These are phyloP conservation scores for Pseudogymnoascus pannorum DNA, from an alignment of 2,329 filamentous ascomycete species.

Conservation along the genomic window DNA sequence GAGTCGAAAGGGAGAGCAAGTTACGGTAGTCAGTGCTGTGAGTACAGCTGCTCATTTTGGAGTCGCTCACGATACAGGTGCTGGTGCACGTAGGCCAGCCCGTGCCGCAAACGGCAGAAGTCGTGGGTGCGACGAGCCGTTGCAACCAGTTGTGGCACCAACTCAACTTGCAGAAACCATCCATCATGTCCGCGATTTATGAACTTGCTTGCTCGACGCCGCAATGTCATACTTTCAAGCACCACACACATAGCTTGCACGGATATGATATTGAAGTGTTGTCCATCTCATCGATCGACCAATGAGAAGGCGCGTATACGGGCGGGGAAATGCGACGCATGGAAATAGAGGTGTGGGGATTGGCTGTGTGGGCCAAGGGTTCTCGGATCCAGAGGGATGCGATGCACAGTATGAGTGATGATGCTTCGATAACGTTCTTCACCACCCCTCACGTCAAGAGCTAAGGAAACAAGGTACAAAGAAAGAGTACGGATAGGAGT, in stretches of 20 bases:
- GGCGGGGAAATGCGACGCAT: neutral
- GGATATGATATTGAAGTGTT: neutral
- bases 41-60: too few species aligned
- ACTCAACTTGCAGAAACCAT: neutral
- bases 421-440: too few species aligned
- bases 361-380: neutral
- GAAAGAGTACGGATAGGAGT: too few species aligned
- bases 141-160: neutral
- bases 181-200: neutral
- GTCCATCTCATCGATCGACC: neutral
- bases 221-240: neutral
- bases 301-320: neutral
- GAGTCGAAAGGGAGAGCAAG: neutral
- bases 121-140: neutral
- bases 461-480: neutral
- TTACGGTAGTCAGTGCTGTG: neutral
- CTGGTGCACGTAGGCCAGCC: too few species aligned
- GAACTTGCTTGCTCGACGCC: neutral
- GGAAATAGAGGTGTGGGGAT: neutral
- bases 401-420: too few species aligned
- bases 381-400: neutral
- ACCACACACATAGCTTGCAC: neutral
- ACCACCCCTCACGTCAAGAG: too few species aligned
- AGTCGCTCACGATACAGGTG: too few species aligned
- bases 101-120: too few species aligned